phyloP scores from a whole-genome alignment of 768 basidiomycete genomes.

The Polyporus arcularius region DNA sequence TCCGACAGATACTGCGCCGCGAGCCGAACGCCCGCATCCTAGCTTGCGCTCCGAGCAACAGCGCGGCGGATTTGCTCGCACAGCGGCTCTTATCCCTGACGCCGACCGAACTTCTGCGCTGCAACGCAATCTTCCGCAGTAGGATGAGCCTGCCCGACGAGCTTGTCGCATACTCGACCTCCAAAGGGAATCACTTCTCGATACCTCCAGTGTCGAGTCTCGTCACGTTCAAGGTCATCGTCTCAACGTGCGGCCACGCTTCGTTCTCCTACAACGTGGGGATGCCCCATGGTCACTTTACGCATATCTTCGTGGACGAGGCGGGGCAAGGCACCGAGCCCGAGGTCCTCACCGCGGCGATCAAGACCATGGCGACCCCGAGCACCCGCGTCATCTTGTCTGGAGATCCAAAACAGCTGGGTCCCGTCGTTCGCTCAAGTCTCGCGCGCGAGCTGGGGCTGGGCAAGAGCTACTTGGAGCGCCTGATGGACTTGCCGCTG shows the following conservation, averaged over 20 bases:
- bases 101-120: constrained; percentile 47
- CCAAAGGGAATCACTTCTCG: constrained; percentile 40
- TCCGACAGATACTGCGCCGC: constrained; percentile 49
- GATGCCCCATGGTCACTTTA: constrained; percentile 60
- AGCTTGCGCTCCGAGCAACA: constrained; percentile 69
- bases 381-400: constrained; percentile 61
- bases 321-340: constrained; percentile 75
- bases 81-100: constrained; percentile 40
- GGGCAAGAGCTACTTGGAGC: constrained; percentile 60
- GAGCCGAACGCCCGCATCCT: constrained; percentile 50
- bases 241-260: constrained; percentile 66
- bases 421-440: constrained; percentile 62
- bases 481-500: constrained; percentile 37
- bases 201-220: constrained; percentile 46
- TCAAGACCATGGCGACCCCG: constrained; percentile 58
- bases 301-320: constrained; percentile 71
- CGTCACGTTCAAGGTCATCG: constrained; percentile 49
- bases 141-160: constrained; percentile 37
- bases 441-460: constrained; percentile 60
- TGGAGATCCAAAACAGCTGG: constrained; percentile 73
- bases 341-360: constrained; percentile 59
- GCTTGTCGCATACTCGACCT: constrained; percentile 40
- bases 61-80: constrained; percentile 63
- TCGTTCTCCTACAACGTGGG: constrained; percentile 57
- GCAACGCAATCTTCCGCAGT: constrained; percentile 55